Evolutionary conservation across 345 rosid genomes (phyloP).

Genomic region (Eucalyptus tenuipes): DNA sequence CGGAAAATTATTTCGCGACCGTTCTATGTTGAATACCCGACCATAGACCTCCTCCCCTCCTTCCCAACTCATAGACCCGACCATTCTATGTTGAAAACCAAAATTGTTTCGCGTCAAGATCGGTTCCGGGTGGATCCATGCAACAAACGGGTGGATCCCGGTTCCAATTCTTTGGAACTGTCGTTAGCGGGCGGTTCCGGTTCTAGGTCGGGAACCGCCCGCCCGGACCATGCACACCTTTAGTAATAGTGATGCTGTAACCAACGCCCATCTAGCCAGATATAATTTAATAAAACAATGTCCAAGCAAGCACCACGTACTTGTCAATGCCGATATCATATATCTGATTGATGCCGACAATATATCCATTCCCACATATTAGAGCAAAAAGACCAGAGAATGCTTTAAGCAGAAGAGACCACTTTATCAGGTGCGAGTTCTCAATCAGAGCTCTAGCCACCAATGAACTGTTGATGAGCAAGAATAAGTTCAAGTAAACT

Average conservation of each 20-base stretch:
- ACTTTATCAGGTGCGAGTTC: slow-evolving; percentile 67
- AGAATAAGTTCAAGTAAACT: neutral
- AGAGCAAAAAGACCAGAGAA: slow-evolving; percentile 82
- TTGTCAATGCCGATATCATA: slow-evolving; percentile 93
- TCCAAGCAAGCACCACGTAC: slow-evolving; percentile 22
- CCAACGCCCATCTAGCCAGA: neutral
- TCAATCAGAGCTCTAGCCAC: slow-evolving; percentile 82
- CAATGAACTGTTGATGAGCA: slow-evolving; percentile 54
- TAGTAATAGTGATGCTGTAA: neutral
- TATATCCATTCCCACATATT: slow-evolving; percentile 90
- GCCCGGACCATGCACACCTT: no score
- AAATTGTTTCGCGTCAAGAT: no score
- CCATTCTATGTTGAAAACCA: no score
- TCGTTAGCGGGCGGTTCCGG: no score
- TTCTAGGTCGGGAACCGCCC: no score
- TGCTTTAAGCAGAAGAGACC: slow-evolving; percentile 80
- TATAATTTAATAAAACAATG: neutral
- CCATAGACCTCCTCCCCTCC: no score
- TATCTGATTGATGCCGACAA: slow-evolving; percentile 98
- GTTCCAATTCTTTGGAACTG: no score
- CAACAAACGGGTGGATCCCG: no score
- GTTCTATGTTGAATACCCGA: no score
- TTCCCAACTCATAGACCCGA: no score
- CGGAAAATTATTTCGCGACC: no score
- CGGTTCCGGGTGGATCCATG: no score